Percentiles rank a stretch among this genome's conserved stretches.
Evolutionary conservation across 768 basidiomycete species (phyloP).

Genomic region (Termitomyces sp.): DNA sequence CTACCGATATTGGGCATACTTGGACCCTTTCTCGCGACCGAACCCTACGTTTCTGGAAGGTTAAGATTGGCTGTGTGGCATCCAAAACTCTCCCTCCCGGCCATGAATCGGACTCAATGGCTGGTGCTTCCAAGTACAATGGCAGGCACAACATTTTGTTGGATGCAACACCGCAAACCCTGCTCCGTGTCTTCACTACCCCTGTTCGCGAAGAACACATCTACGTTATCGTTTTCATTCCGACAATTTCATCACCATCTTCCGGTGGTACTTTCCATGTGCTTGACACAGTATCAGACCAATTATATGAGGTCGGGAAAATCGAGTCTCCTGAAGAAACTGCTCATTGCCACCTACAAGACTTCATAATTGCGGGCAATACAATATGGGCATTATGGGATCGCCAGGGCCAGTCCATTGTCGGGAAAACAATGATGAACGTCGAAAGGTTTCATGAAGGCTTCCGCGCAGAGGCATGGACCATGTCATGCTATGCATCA

Average conservation of each 20-base stretch:
- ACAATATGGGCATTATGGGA: slow-evolving; percentile 78
- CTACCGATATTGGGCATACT: slow-evolving; percentile 67
- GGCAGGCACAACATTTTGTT: slow-evolving; percentile 45
- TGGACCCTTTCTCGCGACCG: slow-evolving; percentile 90
- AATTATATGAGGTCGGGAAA: slow-evolving; percentile 51
- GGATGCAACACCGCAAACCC: slow-evolving; percentile 55
- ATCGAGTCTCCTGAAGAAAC: slow-evolving; percentile 60
- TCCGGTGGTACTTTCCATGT: slow-evolving; percentile 83
- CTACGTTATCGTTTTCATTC: slow-evolving; percentile 69
- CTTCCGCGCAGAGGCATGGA: slow-evolving; percentile 42
- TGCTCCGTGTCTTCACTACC: slow-evolving; percentile 60
- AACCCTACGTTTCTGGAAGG: slow-evolving; percentile 81
- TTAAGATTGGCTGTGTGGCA: slow-evolving; percentile 68
- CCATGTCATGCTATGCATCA: slow-evolving; percentile 53
- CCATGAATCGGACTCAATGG: slow-evolving; percentile 27
- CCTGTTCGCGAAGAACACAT: slow-evolving; percentile 45
- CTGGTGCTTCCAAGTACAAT: slow-evolving; percentile 16
- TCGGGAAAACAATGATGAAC: slow-evolving; percentile 53
- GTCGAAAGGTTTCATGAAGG: slow-evolving; percentile 31
- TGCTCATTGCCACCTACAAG: slow-evolving; percentile 70
- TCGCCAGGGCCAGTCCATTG: slow-evolving; percentile 67
- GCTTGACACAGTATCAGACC: slow-evolving; percentile 50
- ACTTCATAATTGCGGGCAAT: slow-evolving; percentile 59
- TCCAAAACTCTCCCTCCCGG: slow-evolving; percentile 48
- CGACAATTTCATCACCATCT: slow-evolving; percentile 56